Conservation (phyloP, 306 rosid genomes). For the Betula pendula region DNA sequence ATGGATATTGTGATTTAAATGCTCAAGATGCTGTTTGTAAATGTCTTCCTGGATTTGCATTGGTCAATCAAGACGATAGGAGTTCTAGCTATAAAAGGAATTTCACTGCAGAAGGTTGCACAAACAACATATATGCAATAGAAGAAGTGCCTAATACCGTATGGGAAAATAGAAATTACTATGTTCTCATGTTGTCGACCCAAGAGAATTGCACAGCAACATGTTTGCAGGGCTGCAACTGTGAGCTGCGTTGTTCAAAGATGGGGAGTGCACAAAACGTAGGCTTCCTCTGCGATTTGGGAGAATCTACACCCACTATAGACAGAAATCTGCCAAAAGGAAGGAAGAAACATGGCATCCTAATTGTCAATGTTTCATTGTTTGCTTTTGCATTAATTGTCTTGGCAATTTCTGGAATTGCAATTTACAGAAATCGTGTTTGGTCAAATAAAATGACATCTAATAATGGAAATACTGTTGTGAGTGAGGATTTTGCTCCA, state of each 20-base stretch:
- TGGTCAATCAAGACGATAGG: background rate
- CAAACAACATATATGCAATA: background rate
- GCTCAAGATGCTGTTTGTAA: background rate
- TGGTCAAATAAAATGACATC: background rate
- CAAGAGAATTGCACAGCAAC: background rate
- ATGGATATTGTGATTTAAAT: background rate
- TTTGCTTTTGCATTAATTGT: no score
- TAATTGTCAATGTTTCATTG: no score
- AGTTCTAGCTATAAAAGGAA: background rate
- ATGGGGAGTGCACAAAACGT: no score
- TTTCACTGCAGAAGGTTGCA: background rate
- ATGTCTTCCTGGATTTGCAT: background rate
- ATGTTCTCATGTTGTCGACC: background rate
- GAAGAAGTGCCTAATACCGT: background rate
- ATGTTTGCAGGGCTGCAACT: background rate
- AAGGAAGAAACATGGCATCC: no score
- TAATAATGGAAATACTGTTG: background rate
- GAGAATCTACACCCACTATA: background rate
- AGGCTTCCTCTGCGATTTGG: background rate
- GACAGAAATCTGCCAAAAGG: no score
- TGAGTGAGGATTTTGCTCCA: background rate
- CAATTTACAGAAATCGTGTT: no score
- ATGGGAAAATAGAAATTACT: background rate
- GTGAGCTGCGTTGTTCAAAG: no score
- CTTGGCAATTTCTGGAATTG: no score